phyloP scores from a whole-genome alignment of 2,329 filamentous ascomycete species.

The Cadophora malorum region DNA sequence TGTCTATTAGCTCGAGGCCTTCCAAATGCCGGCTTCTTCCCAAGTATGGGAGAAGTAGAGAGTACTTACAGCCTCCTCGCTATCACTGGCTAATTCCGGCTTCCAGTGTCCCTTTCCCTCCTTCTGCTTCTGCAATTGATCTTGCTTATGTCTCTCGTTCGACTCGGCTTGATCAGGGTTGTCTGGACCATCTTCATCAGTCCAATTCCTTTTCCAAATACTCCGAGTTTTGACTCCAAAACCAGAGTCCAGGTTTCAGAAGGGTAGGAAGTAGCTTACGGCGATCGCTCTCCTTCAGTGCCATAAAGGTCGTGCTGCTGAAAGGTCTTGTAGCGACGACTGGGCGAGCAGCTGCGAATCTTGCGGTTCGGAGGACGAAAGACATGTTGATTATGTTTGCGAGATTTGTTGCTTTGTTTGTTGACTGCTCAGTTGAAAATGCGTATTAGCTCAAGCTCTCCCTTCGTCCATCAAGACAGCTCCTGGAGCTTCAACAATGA shows the following conservation, averaged over 20 bases:
- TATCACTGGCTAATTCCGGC: constrained; percentile 76
- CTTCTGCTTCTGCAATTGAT: constrained; percentile 70
- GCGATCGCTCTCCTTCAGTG: constrained; percentile 43
- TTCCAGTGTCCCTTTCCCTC: constrained; percentile 77
- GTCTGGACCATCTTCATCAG: constrained; percentile 28
- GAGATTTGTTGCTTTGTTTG: neutral
- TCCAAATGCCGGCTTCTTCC: neutral
- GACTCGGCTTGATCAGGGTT: constrained; percentile 45
- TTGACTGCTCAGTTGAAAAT: neutral
- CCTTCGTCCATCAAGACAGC: neutral
- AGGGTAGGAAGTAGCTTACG: constrained; percentile 35
- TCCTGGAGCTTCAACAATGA: neutral
- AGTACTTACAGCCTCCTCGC: constrained; percentile 72
- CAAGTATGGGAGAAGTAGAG: neutral
- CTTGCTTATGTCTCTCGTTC: constrained; percentile 65
- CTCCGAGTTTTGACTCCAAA: too few relatives aligned
- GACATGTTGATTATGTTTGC: constrained; percentile 58
- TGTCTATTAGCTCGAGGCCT: neutral
- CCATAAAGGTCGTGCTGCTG: constrained; percentile 28
- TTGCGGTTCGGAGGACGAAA: constrained; percentile 37
- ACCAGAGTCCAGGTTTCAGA: neutral
- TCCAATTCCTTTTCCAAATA: neutral
- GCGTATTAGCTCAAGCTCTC: neutral
- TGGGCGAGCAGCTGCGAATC: constrained; percentile 28
- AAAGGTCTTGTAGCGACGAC: constrained; percentile 34